These are phyloP conservation scores for Excoecaria agallocha DNA, from an alignment of 345 rosid species.

Conservation along the genomic window DNA sequence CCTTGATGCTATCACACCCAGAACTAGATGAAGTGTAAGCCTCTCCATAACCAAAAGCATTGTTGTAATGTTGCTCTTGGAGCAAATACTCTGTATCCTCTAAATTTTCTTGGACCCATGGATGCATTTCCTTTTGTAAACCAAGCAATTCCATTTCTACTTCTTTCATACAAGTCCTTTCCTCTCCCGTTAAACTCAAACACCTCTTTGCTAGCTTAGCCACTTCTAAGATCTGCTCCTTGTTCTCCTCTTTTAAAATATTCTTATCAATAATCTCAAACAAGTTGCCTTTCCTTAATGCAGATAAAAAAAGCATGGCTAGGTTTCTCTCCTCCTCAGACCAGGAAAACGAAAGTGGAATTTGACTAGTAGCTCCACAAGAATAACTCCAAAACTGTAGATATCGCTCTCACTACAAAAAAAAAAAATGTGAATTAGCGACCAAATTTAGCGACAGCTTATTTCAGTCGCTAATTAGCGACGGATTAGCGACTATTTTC, in stretches of 20 bases:
- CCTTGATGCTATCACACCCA: not conserved
- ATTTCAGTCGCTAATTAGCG: too few species aligned
- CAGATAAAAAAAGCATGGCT: not conserved
- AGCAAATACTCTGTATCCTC: not conserved
- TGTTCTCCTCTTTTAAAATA: constrained; percentile 3
- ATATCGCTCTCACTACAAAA: too few species aligned
- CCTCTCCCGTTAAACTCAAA: constrained; percentile 17
- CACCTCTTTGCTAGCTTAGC: constrained; percentile 21
- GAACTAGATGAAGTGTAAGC: not conserved
- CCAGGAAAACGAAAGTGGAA: constrained; percentile 25
- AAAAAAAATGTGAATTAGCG: too few species aligned
- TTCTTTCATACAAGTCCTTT: constrained; percentile 37
- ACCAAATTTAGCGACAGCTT: too few species aligned
- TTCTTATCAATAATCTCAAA: not conserved
- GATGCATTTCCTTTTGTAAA: not conserved
- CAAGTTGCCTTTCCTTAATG: not conserved
- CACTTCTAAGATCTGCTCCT: constrained; percentile 13
- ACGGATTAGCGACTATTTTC: too few species aligned
- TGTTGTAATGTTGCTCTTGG: not conserved
- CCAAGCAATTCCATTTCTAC: constrained; percentile 34
- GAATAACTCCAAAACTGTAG: constrained; percentile 47
- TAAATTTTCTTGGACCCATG: not conserved
- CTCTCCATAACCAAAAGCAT: not conserved
- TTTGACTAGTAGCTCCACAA: constrained; percentile 39
- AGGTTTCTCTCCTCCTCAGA: constrained; percentile 18